These are phyloP conservation scores for Aureobasidium mangrovei DNA, from an alignment of 2,329 filamentous ascomycete genomes.

Conservation along the genomic window DNA sequence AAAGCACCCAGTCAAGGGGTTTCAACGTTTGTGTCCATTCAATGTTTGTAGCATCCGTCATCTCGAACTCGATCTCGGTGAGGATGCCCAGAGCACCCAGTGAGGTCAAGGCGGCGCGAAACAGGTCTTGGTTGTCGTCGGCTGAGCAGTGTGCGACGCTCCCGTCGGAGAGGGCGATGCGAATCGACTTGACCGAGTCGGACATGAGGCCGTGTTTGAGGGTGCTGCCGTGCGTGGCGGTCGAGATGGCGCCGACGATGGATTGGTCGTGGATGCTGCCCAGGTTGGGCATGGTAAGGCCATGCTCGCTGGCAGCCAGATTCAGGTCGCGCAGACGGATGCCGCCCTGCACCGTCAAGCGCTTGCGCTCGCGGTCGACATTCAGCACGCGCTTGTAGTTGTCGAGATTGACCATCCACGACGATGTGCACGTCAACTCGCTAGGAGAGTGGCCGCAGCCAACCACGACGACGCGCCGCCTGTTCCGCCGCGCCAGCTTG, in stretches of 20 bases:
- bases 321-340: slow-evolving; percentile 73
- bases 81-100: slow-evolving; percentile 87
- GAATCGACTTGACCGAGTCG: slow-evolving; percentile 64
- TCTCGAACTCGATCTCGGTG: slow-evolving; percentile 76
- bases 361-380: slow-evolving; percentile 55
- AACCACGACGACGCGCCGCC: slow-evolving; percentile 74
- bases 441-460: slow-evolving; percentile 89
- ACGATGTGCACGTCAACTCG: slow-evolving; percentile 83
- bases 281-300: slow-evolving; percentile 80
- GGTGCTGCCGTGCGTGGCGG: slow-evolving; percentile 87
- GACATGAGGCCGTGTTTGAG: slow-evolving; percentile 76
- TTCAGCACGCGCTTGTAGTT: slow-evolving; percentile 64
- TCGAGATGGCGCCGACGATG: slow-evolving; percentile 84
- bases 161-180: slow-evolving; percentile 75
- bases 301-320: slow-evolving; percentile 61
- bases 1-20: slow-evolving; percentile 58
- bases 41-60: slow-evolving; percentile 73
- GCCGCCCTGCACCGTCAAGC: slow-evolving; percentile 76
- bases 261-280: slow-evolving; percentile 95
- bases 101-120: slow-evolving; percentile 78
- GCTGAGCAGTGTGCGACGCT: slow-evolving; percentile 60
- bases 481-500: slow-evolving; percentile 68
- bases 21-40: slow-evolving; percentile 77
- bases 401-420: slow-evolving; percentile 93
- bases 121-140: slow-evolving; percentile 64